phyloP scores from a whole-genome alignment of 2,329 filamentous ascomycete species.

The Fusarium avenaceum region DNA sequence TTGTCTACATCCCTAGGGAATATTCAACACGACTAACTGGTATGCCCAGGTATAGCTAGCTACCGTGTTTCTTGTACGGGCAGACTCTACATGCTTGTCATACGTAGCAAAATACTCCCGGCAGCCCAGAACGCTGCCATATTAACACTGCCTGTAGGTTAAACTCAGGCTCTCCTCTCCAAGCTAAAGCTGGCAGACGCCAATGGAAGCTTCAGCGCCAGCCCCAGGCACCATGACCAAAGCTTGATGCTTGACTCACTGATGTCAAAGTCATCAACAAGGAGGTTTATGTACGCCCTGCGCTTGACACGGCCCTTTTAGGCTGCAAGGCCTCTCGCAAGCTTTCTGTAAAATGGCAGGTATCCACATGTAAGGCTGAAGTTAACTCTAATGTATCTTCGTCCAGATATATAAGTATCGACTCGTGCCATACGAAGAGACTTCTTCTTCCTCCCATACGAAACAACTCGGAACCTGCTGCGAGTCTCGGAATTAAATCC shows the following conservation, averaged over 20 bases:
- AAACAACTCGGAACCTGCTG: not conserved
- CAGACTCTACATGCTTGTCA: no score
- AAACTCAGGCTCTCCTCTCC: not conserved
- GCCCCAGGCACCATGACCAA: not conserved
- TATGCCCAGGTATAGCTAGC: not conserved
- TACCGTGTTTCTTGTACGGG: not conserved
- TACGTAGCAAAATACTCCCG: no score
- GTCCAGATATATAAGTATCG: constrained; percentile 20
- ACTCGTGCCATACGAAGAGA: not conserved
- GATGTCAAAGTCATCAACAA: constrained; percentile 1
- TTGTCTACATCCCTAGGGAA: no score
- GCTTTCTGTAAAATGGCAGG: not conserved
- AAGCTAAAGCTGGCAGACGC: not conserved
- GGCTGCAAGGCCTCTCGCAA: constrained; percentile 1
- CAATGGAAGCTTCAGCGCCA: not conserved
- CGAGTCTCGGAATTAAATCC: not conserved
- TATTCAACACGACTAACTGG: not conserved
- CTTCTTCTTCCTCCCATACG: not conserved
- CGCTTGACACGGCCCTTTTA: constrained; percentile 32
- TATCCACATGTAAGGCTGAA: constrained; percentile 42
- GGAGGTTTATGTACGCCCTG: constrained; percentile 39
- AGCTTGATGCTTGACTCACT: constrained; percentile 28
- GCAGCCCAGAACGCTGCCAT: not conserved
- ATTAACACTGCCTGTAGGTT: not conserved
- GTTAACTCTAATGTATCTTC: not conserved